Conservation (phyloP, 768 basidiomycete species). For the Filobasidium wieringae region DNA sequence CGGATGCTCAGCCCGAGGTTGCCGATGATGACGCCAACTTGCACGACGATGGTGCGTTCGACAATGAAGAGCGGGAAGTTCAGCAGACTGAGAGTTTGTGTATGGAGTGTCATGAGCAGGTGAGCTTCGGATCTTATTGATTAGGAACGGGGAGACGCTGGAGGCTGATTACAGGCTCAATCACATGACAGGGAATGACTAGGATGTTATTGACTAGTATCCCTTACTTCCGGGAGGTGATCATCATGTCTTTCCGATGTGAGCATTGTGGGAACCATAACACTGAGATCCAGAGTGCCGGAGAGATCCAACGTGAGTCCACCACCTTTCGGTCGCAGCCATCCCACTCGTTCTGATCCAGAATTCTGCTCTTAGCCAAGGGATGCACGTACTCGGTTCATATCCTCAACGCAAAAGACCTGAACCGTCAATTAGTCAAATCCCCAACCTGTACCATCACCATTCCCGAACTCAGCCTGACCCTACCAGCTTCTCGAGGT, state of each 20-base stretch:
- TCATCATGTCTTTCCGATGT: slow-evolving; percentile 93
- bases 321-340: not conserved
- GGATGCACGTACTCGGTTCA: slow-evolving; percentile 71
- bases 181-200: slow-evolving; percentile 58
- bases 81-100: slow-evolving; percentile 83
- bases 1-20: slow-evolving; percentile 41
- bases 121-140: slow-evolving; percentile 38
- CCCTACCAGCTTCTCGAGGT: slow-evolving; percentile 72
- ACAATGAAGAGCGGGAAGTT: slow-evolving; percentile 51
- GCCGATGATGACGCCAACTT: slow-evolving; percentile 19
- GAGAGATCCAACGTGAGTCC: slow-evolving; percentile 61
- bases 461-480: slow-evolving; percentile 80
- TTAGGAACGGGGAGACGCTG: not conserved
- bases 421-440: slow-evolving; percentile 87
- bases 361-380: slow-evolving; percentile 48
- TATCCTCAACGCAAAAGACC: slow-evolving; percentile 60
- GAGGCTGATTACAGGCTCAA: not conserved
- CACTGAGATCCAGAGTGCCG: slow-evolving; percentile 90
- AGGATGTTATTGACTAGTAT: slow-evolving; percentile 82
- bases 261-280: slow-evolving; percentile 80
- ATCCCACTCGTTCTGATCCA: not conserved
- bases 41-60: slow-evolving; percentile 15
- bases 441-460: slow-evolving; percentile 66
- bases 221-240: slow-evolving; percentile 87
- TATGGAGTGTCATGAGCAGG: slow-evolving; percentile 87